Evolutionary conservation across 352 stramenopile species (phyloP).

Genomic region (Globisporangium cylindrosporum): DNA sequence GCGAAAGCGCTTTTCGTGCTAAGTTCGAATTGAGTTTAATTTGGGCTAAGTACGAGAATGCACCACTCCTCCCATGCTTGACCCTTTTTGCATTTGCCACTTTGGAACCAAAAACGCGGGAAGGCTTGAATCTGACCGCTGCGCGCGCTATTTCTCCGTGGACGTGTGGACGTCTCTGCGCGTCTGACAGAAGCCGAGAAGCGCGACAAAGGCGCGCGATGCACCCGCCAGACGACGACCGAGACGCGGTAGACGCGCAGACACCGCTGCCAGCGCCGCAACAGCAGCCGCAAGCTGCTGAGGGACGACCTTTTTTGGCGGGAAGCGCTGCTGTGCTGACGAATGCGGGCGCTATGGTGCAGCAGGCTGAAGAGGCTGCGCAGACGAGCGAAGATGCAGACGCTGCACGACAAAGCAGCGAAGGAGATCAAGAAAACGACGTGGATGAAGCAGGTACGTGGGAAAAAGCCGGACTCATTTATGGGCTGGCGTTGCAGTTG

Average conservation of each 20-base stretch:
- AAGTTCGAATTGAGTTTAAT: constrained; percentile 3
- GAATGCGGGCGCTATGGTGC: not conserved
- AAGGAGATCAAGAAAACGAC: constrained; percentile 8
- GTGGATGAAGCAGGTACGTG: constrained; percentile 16
- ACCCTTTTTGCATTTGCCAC: constrained; percentile 1
- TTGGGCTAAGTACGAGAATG: not conserved
- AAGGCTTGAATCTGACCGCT: not conserved
- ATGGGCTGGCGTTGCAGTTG: not conserved
- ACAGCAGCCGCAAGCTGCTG: not conserved
- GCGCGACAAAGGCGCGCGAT: not conserved
- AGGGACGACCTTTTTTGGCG: not conserved
- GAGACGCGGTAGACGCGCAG: constrained; percentile 3
- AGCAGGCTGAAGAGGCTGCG: not conserved
- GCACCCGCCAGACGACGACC: constrained; percentile 10
- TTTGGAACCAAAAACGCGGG: constrained; percentile 1
- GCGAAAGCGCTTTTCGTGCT: not conserved
- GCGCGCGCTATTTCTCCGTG: not conserved
- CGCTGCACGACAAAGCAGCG: not conserved
- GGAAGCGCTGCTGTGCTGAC: not conserved
- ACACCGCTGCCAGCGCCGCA: not conserved
- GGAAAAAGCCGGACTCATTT: not conserved
- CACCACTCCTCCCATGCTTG: not conserved
- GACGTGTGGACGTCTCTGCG: not conserved
- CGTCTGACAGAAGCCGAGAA: not conserved
- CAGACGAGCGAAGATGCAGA: not conserved